Evolutionary conservation across 805 yeast species (phyloP), one percentile per base, ranked within the genome.

Genomic region (Wickerhamomyces canadensis): DNA sequence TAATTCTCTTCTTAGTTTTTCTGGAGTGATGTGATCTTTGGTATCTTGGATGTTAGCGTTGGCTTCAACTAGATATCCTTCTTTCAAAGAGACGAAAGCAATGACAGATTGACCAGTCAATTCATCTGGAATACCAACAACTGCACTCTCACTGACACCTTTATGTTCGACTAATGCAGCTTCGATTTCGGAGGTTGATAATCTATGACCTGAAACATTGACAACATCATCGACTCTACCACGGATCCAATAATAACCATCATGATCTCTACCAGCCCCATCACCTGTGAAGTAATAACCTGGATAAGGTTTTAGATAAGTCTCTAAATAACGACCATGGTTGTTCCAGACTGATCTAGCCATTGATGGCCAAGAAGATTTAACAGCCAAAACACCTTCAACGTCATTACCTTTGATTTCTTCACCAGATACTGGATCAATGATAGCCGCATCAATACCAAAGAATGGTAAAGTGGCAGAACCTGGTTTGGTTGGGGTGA

Each of bases 211-310:
- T 36, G 95, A 82, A 27, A 93, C 98, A 58, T 93, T 93, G 50
- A 91, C 98, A 42, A 93, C 98, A 56, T 93, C 98, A 62, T 93
- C 98, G 47, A 93, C 97, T 65, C 98, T 83, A 55, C 98, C 98
- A 64, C 91, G 77, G 61, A 93, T 91, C 96, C 98, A 93, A 70
- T 80, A 86, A 72, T 80, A 93, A 35, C 98, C 98, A 57, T 93
- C 98, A 45, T 77, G 77, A 62, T 93, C 98, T 60, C 97, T 80
- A 31, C 95, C 98, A 37, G 97, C 98, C 67, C 98, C 98, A 61
- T 91, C 98, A 54, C 98, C 98, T 11, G 97, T 84, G 72, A 93
- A 93, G 69, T 88, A 93, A 67, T 75, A 78, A 41, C 95, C 94
- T 42, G 91, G 86, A 69, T 91, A 93, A 36, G 96, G 96, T 54